Evolutionary conservation across 116 monocot genomes (phyloP), one percentile per base, ranked within the genome.

Genomic region (Phalaenopsis hybrid): DNA sequence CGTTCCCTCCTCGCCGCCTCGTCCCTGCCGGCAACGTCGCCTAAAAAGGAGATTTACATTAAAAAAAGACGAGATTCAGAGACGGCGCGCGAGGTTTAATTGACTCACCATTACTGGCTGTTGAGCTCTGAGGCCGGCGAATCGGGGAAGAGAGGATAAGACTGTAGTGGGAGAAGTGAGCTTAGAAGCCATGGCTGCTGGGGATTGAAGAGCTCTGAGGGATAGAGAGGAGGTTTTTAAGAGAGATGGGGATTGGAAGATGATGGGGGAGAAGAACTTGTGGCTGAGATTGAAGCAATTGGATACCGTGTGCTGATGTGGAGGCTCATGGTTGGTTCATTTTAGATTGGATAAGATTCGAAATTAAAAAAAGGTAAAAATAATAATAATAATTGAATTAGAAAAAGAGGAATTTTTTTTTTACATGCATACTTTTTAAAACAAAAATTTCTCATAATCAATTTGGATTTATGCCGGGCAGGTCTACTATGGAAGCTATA

Each of bases 121-220:
- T 13, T 88, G 94, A 50, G 81, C 83, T 58, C 65, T 86, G 84
- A 94, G 92, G 84, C 94, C 96, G 41, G 34, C 82, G 91, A 96
- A 92, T 63, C 86, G 92, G 11, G 96, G 96, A 45, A 92, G 86
- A 1, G 89, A 80, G 70, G 86, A 58, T 79, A 88, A 74, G 61
- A 88, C 82, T 7, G 89, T 81, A 8, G 86, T 59, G 5, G 89
- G 81, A 76, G 92, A 82, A 59, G 82, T 33, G 77, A 93, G 84
- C 79, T 85, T 90, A 78, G 89, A 34, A 61, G 93, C 96, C 95
- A 96, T 95, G 31, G 18, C 15, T 21, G 20, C 52, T 15, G 9
- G 17, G 31, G 25, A 48, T 79, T 34, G 8, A n/a, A 1, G 44
- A 2, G n/a, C 34, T 15, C 15, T 52, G 52, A 52, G 3, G 31